Conservation (phyloP, 2,329 filamentous ascomycete genomes). For the Verticillium dahliae region DNA sequence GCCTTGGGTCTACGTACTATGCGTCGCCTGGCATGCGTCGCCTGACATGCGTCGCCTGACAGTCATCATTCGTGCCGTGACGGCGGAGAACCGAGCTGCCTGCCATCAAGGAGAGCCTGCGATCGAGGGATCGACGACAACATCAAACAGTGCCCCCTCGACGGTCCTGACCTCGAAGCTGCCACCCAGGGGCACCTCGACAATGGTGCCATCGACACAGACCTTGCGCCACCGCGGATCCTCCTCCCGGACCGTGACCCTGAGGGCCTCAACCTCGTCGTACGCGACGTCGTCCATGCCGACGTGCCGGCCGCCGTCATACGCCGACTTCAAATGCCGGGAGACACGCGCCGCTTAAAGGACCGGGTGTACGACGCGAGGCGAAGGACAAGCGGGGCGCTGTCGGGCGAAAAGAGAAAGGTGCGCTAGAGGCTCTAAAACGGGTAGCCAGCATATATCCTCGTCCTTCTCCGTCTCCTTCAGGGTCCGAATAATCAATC, state of each 20-base stretch:
- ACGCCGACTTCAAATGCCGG: constrained; percentile 57
- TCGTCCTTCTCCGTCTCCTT: too few species aligned
- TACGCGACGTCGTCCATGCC: constrained; percentile 60
- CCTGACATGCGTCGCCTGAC: too few species aligned
- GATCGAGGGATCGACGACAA: constrained; percentile 32
- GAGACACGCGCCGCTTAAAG: too few species aligned
- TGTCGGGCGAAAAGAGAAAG: constrained; percentile 73
- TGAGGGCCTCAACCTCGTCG: constrained; percentile 59
- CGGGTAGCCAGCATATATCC: too few species aligned
- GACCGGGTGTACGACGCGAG: too few species aligned
- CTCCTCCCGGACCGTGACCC: constrained; percentile 59
- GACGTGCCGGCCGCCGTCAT: constrained; percentile 51
- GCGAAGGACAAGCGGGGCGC: too few species aligned
- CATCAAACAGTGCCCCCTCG: constrained; percentile 28
- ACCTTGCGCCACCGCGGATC: constrained; percentile 75
- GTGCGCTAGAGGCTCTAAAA: too few species aligned
- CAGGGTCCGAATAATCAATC: too few species aligned
- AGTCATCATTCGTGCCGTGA: too few species aligned
- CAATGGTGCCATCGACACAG: constrained; percentile 88
- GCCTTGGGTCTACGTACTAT: too few species aligned
- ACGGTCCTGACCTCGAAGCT: constrained; percentile 60
- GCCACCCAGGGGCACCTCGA: constrained; percentile 64
- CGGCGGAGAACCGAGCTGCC: too few species aligned
- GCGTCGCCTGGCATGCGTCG: too few species aligned
- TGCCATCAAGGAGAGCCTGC: not conserved